Conservation (phyloP, 2,329 filamentous ascomycete species). For the Aspergillus jensenii region DNA sequence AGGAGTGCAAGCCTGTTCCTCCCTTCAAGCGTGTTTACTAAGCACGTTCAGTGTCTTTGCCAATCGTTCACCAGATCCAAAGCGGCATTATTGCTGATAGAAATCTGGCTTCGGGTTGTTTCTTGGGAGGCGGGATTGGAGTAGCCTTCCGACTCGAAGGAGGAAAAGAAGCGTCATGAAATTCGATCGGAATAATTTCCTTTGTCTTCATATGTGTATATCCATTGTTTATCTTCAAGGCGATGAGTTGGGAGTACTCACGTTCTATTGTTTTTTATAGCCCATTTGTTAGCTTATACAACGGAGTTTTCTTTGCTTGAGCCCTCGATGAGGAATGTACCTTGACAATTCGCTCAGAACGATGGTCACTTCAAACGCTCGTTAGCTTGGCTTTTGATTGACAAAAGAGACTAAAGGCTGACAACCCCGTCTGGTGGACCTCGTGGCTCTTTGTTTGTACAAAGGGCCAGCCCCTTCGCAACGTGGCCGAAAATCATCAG, state of each 20-base stretch:
- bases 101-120: neutral
- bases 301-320: constrained; percentile 28
- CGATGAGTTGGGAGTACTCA: constrained; percentile 38
- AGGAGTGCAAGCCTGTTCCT: constrained; percentile 92
- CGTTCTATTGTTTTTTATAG: constrained; percentile 27
- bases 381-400: neutral
- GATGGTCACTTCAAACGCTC: neutral
- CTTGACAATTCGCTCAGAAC: neutral
- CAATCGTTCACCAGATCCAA: neutral
- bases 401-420: neutral
- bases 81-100: constrained; percentile 3
- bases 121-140: constrained; percentile 2
- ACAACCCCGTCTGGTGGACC: neutral
- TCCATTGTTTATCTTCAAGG: constrained; percentile 38
- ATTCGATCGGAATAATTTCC: constrained; percentile 28
- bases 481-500: neutral
- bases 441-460: neutral
- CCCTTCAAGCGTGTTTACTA: constrained; percentile 77
- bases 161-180: constrained; percentile 33
- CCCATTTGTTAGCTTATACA: constrained; percentile 27
- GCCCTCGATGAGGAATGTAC: neutral
- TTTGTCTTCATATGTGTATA: constrained; percentile 40
- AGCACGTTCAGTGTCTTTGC: constrained; percentile 11
- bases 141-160: constrained; percentile 10
- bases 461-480: neutral